These are phyloP conservation scores for Phytophthora cajani DNA, from an alignment of 352 stramenopile genomes.

Conservation along the genomic window DNA sequence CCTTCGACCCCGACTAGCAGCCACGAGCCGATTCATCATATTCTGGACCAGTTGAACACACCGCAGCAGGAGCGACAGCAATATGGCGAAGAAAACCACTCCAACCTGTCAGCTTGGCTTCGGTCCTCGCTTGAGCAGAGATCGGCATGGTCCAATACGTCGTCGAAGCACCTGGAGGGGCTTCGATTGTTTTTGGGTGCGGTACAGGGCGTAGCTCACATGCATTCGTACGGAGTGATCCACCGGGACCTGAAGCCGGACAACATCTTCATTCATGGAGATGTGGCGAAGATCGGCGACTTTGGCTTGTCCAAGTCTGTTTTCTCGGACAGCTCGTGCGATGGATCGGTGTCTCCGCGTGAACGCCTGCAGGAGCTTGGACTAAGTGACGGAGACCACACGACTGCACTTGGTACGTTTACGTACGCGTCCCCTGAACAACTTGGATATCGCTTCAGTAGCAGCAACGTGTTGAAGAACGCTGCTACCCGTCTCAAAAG, in stretches of 20 bases:
- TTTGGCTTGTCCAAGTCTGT: slow-evolving; percentile 76
- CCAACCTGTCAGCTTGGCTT: slow-evolving; percentile 75
- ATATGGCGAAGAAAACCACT: slow-evolving; percentile 47
- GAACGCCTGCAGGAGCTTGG: slow-evolving; percentile 31
- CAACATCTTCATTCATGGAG: slow-evolving; percentile 76
- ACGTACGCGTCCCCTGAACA: slow-evolving; percentile 90
- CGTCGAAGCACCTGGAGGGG: slow-evolving; percentile 60
- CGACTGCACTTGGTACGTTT: slow-evolving; percentile 81
- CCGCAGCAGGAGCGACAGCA: slow-evolving; percentile 34
- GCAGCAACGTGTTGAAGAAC: slow-evolving; percentile 45
- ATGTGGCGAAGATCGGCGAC: slow-evolving; percentile 72
- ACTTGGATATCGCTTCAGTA: slow-evolving; percentile 66
- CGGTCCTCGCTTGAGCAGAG: slow-evolving; percentile 66
- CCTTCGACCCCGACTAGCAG: slow-evolving; percentile 29
- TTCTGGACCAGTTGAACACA: slow-evolving; percentile 50
- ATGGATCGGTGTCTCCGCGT: slow-evolving; percentile 23
- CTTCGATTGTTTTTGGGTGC: slow-evolving; percentile 70
- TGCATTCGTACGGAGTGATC: slow-evolving; percentile 77
- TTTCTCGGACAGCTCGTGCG: slow-evolving; percentile 36
- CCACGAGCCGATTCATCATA: slow-evolving; percentile 52
- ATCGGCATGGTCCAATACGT: slow-evolving; percentile 41
- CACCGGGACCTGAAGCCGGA: slow-evolving; percentile 81
- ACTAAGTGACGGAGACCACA: slow-evolving; percentile 62
- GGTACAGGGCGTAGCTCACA: slow-evolving; percentile 75
- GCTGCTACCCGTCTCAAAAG: slow-evolving; percentile 65